Evolutionary conservation across 148 eudicot genomes (phyloP).

Genomic region (Arbutus unedo): DNA sequence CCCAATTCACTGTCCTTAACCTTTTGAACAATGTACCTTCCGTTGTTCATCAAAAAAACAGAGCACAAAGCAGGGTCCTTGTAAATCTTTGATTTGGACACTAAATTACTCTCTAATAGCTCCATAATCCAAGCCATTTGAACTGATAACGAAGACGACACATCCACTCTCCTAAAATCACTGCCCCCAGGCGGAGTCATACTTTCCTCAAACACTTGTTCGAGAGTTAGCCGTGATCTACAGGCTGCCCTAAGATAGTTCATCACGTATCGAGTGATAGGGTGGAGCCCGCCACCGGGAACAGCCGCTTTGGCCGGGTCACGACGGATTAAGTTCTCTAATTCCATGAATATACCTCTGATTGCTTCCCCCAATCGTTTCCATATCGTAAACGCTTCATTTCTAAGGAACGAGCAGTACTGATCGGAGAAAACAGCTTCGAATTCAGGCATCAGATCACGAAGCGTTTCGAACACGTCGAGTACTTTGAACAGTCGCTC

Average conservation of each 20-base stretch:
- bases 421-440: conserved; percentile 74
- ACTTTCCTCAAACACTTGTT: conserved; percentile 78
- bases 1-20: conserved; percentile 81
- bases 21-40: conserved; percentile 83
- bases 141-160: conserved; percentile 52
- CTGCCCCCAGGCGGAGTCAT: conserved; percentile 15
- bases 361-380: conserved; percentile 74
- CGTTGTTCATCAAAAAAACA: conserved; percentile 94
- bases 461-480: conserved; percentile 71
- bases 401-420: conserved; percentile 56
- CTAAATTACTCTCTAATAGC: conserved; percentile 83
- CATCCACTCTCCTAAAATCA: conserved; percentile 33
- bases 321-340: conserved; percentile 82
- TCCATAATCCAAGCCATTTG: conserved; percentile 94
- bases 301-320: conserved; percentile 83
- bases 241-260: conserved; percentile 88
- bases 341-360: conserved; percentile 83
- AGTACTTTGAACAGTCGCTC: conserved; percentile 84
- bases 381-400: conserved; percentile 75
- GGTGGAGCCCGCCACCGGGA: conserved; percentile 90
- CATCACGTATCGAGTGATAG: conserved; percentile 90
- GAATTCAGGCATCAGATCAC: conserved; percentile 86
- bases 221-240: conserved; percentile 60
- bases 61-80: conserved; percentile 68
- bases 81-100: conserved; percentile 72